Conservation (phyloP, 257 asterid genomes). For the Schizonepeta tenuifolia region DNA sequence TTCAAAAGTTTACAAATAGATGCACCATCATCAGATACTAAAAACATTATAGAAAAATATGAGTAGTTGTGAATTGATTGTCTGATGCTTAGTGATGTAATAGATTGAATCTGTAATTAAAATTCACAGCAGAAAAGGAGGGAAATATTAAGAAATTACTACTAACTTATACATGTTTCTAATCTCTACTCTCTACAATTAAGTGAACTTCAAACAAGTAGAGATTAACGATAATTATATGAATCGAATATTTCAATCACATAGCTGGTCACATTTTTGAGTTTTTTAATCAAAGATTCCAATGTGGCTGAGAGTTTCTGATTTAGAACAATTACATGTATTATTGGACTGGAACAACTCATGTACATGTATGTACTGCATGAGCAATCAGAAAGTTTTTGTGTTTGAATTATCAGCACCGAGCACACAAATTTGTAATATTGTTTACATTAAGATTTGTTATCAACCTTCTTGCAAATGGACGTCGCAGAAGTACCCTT, state of each 20-base stretch:
- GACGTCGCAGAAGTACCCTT: slow-evolving; percentile 86
- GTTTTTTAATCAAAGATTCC: background rate
- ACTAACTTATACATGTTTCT: background rate
- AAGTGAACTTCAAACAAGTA: background rate
- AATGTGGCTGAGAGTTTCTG: background rate
- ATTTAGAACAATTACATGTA: background rate
- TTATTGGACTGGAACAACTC: background rate
- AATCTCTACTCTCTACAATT: too few relatives aligned
- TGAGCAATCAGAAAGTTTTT: background rate
- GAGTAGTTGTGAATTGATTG: background rate
- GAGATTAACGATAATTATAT: too few relatives aligned
- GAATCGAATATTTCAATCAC: too few relatives aligned
- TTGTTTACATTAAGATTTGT: slow-evolving; percentile 9
- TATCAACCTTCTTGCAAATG: slow-evolving; percentile 79
- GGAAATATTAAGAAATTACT: background rate
- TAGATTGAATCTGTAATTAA: too few relatives aligned
- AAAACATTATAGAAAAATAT: too few relatives aligned
- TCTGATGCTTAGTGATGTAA: background rate
- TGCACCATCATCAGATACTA: too few relatives aligned
- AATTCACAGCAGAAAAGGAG: background rate
- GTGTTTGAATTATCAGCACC: background rate
- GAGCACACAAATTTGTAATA: background rate
- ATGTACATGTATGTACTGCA: background rate
- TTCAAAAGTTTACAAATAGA: background rate
- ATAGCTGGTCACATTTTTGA: too few relatives aligned